Evolutionary conservation across 2,329 filamentous ascomycete species (phyloP).

Genomic region (Aschersonia sp.): DNA sequence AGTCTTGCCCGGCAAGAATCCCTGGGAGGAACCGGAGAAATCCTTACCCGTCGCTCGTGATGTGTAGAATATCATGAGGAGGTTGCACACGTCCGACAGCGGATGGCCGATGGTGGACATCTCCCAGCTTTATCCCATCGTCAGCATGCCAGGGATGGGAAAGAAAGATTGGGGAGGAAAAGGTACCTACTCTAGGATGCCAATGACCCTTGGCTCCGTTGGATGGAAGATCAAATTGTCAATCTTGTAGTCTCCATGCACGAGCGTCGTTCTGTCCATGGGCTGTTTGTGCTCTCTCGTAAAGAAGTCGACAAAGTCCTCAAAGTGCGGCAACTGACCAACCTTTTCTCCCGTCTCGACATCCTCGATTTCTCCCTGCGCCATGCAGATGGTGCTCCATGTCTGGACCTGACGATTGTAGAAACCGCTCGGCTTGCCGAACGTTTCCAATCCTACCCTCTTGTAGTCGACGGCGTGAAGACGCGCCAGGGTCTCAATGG

Average conservation of each 20-base stretch:
- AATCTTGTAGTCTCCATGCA: slow-evolving; percentile 96
- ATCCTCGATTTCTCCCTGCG: slow-evolving; percentile 63
- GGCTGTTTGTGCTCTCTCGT: slow-evolving; percentile 54
- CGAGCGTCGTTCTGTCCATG: slow-evolving; percentile 59
- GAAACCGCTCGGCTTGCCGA: slow-evolving; percentile 63
- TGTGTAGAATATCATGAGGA: slow-evolving; percentile 32
- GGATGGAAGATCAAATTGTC: slow-evolving; percentile 84
- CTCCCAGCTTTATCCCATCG: slow-evolving; percentile 52
- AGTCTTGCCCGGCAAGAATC: slow-evolving; percentile 46
- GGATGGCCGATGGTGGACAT: slow-evolving; percentile 98
- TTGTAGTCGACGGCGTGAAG: slow-evolving; percentile 63
- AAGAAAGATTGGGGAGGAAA: not conserved
- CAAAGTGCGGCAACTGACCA: slow-evolving; percentile 70
- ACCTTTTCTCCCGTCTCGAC: slow-evolving; percentile 63
- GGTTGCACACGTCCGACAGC: slow-evolving; percentile 76
- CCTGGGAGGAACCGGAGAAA: slow-evolving; percentile 14
- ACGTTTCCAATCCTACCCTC: slow-evolving; percentile 53
- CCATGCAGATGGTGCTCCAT: slow-evolving; percentile 61
- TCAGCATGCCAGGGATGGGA: not conserved
- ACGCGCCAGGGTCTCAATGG: slow-evolving; percentile 67
- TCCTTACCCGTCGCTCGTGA: slow-evolving; percentile 12
- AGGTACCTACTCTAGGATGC: slow-evolving; percentile 61
- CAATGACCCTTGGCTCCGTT: slow-evolving; percentile 76
- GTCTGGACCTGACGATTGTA: slow-evolving; percentile 78
- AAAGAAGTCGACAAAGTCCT: slow-evolving; percentile 70